phyloP scores from a whole-genome alignment of 2,329 filamentous ascomycete genomes.

The Fonsecaea nubica region DNA sequence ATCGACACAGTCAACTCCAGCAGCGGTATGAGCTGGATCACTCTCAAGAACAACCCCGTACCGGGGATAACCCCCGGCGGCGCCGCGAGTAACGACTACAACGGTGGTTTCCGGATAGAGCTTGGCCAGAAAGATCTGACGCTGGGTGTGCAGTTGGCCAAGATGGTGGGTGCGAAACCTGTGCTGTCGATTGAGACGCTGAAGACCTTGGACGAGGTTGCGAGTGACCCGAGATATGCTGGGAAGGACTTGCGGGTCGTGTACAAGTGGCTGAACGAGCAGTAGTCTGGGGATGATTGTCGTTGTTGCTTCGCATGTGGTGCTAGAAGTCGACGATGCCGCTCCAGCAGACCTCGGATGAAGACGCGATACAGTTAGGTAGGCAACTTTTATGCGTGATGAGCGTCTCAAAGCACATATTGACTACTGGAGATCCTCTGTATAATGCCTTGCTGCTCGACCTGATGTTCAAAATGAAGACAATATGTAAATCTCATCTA shows the following conservation, averaged over 20 bases:
- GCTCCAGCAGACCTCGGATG: neutral
- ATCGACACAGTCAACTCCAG: constrained; percentile 37
- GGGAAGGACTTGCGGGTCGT: constrained; percentile 20
- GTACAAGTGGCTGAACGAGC: constrained; percentile 24
- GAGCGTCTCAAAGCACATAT: neutral
- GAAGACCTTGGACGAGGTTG: constrained; percentile 14
- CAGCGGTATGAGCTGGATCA: constrained; percentile 39
- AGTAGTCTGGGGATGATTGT: neutral
- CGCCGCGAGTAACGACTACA: constrained; percentile 47
- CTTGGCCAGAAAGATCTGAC: constrained; percentile 23
- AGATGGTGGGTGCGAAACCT: constrained; percentile 22
- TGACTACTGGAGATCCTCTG: neutral
- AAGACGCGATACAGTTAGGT: neutral
- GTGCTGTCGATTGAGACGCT: constrained; percentile 10
- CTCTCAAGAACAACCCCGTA: constrained; percentile 41
- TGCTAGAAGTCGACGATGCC: neutral
- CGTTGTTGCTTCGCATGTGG: neutral
- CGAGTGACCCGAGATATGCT: constrained; percentile 13
- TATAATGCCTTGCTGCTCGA: neutral
- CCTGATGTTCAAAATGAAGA: neutral
- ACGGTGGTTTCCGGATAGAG: constrained; percentile 43
- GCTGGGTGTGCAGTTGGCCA: constrained; percentile 19
- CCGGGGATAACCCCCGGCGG: constrained; percentile 44
- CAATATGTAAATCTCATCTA: neutral
- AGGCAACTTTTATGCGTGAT: neutral